phyloP scores from a whole-genome alignment of 805 yeast species.

The Metschnikowia reukaufii region DNA sequence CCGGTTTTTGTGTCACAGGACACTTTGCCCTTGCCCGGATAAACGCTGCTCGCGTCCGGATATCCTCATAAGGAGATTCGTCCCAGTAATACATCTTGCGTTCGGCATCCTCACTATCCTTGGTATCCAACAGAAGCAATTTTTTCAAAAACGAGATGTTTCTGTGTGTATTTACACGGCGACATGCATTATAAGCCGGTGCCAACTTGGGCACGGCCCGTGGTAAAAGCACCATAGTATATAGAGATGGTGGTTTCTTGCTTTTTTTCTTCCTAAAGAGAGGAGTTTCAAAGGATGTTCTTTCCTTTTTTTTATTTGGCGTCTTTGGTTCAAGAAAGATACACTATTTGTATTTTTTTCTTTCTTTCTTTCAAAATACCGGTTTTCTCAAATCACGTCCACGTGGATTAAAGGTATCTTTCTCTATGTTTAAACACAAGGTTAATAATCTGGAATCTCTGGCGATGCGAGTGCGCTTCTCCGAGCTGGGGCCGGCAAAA shows the following conservation, averaged over 20 bases:
- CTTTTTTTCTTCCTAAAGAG: not conserved
- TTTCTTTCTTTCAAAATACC: not conserved
- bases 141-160: constrained; percentile 40
- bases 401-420: too few relatives aligned
- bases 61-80: constrained; percentile 81
- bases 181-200: constrained; percentile 3
- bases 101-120: constrained; percentile 28
- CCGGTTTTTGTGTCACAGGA: constrained; percentile 81
- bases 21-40: constrained; percentile 86
- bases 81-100: constrained; percentile 71
- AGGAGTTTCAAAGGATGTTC: too few relatives aligned
- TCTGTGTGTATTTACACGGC: constrained; percentile 8
- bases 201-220: constrained; percentile 10
- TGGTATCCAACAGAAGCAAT: constrained; percentile 36
- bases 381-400: not conserved
- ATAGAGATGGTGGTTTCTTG: not conserved
- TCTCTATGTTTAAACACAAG: not conserved
- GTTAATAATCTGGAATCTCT: not conserved
- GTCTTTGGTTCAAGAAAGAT: not conserved
- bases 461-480: constrained; percentile 7
- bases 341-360: not conserved
- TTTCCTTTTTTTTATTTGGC: not conserved
- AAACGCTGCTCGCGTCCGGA: constrained; percentile 87
- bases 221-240: constrained; percentile 12
- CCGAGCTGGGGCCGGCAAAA: constrained; percentile 3